Percentiles rank a stretch among this genome's conserved stretches.
Evolutionary conservation across 2,329 filamentous ascomycete species (phyloP).

Genomic region (Beauveria sp.): DNA sequence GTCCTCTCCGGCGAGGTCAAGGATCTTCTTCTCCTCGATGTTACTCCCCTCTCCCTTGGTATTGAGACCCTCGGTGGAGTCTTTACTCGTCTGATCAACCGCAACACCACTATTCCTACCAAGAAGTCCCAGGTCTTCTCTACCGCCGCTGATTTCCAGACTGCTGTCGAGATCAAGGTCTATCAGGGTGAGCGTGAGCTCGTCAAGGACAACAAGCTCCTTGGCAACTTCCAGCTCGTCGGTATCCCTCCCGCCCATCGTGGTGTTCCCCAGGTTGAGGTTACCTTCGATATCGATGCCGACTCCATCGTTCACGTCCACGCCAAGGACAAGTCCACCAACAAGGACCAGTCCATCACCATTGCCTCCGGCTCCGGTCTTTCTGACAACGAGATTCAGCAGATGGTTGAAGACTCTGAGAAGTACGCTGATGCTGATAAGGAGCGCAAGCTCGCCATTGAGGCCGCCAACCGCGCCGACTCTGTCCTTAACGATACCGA

Average conservation of each 20-base stretch:
- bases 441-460: slow-evolving; percentile 91
- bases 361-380: slow-evolving; percentile 97
- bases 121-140: slow-evolving; percentile 99
- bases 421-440: slow-evolving; percentile 92
- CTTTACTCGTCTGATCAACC: slow-evolving; percentile 96
- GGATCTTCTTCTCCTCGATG: slow-evolving; percentile 89
- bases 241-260: slow-evolving; percentile 94
- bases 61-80: slow-evolving; percentile 98
- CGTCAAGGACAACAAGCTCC: slow-evolving; percentile 95
- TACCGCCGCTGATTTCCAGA: slow-evolving; percentile 96
- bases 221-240: slow-evolving; percentile 98
- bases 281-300: slow-evolving; percentile 97
- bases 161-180: slow-evolving; percentile 98
- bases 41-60: slow-evolving; percentile 92
- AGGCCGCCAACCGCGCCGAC: slow-evolving; percentile 95
- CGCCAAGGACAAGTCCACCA: slow-evolving; percentile 98
- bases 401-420: slow-evolving; percentile 97
- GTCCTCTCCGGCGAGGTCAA: slow-evolving; percentile 96
- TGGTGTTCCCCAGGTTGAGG: slow-evolving; percentile 92
- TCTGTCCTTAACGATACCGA: slow-evolving; percentile 95
- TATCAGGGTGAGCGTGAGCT: slow-evolving; percentile 99
- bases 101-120: slow-evolving; percentile 97
- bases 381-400: slow-evolving; percentile 87
- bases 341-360: slow-evolving; percentile 99
- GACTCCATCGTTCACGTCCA: slow-evolving; percentile 97